These are phyloP conservation scores for Macrolepiota albuminosa DNA, from an alignment of 768 basidiomycete species.

Conservation along the genomic window DNA sequence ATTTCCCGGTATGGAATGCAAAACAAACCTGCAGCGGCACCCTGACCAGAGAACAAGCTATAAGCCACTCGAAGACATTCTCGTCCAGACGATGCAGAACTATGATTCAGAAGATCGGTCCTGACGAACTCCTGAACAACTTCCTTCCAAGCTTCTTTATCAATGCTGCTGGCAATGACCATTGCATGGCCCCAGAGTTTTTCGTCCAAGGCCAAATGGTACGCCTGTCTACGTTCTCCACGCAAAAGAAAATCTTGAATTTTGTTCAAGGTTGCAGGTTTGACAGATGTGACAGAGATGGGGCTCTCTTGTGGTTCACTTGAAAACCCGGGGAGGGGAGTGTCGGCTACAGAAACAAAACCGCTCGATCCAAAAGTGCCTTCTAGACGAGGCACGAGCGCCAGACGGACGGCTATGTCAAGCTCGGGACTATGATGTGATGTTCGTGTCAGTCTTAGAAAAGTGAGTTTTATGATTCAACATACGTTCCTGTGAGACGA, in stretches of 20 bases:
- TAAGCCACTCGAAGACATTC: slow-evolving; percentile 80
- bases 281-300: slow-evolving; percentile 55
- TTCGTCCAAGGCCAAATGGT: slow-evolving; percentile 82
- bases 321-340: slow-evolving; percentile 21
- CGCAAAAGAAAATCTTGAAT: slow-evolving; percentile 76
- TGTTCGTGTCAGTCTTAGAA: slow-evolving; percentile 1
- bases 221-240: slow-evolving; percentile 84
- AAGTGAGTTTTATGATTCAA: slow-evolving; percentile 7
- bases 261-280: slow-evolving; percentile 62
- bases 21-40: slow-evolving; percentile 58
- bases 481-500: slow-evolving; percentile 79
- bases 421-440: slow-evolving; percentile 42
- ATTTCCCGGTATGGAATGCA: slow-evolving; percentile 17
- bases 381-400: slow-evolving; percentile 58
- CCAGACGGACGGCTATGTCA: slow-evolving; percentile 71
- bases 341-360: slow-evolving; percentile 29
- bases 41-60: slow-evolving; percentile 81
- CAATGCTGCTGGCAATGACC: slow-evolving; percentile 88
- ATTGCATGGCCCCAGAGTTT: slow-evolving; percentile 95
- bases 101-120: slow-evolving; percentile 52
- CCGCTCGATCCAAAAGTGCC: slow-evolving; percentile 19
- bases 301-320: slow-evolving; percentile 39
- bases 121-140: slow-evolving; percentile 82
- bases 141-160: slow-evolving; percentile 92
- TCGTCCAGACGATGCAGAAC: slow-evolving; percentile 35